Conservation (phyloP, 2,329 filamentous ascomycete genomes). For the Colletotrichum tabaci region DNA sequence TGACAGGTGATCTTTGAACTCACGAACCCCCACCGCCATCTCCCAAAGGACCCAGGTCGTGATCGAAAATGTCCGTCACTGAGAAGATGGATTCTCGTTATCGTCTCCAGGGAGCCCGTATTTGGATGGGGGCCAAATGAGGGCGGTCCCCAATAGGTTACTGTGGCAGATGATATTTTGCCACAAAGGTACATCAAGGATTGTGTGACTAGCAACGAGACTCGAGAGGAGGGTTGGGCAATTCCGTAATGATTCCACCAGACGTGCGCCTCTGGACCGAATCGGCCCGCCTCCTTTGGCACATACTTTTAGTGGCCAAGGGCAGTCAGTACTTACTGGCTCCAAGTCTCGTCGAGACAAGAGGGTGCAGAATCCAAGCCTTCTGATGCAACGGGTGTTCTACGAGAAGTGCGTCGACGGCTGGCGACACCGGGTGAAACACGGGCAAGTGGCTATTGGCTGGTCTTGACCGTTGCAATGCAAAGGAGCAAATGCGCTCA, state of each 20-base stretch:
- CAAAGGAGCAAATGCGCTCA: slow-evolving; percentile 20
- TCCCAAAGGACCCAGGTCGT: slow-evolving; percentile 25
- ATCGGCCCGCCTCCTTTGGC: slow-evolving; percentile 16
- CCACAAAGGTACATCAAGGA: slow-evolving; percentile 5
- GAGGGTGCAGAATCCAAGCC: neutral
- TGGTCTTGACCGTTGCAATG: slow-evolving; percentile 29
- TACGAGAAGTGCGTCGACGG: slow-evolving; percentile 5
- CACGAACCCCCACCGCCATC: slow-evolving; percentile 36
- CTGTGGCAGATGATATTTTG: slow-evolving; percentile 23
- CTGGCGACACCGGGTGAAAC: slow-evolving; percentile 29
- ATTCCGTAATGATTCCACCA: neutral
- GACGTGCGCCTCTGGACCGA: neutral
- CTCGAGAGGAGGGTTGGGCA: neutral
- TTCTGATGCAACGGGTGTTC: slow-evolving; percentile 3
- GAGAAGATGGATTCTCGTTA: slow-evolving; percentile 28
- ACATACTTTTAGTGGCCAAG: neutral
- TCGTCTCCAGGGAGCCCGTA: slow-evolving; percentile 18
- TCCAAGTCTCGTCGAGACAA: slow-evolving; percentile 12
- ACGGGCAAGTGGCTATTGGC: slow-evolving; percentile 25
- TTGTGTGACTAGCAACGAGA: slow-evolving; percentile 15
- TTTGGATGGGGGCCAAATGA: slow-evolving; percentile 38
- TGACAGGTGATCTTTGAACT: slow-evolving; percentile 14
- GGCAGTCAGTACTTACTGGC: neutral
- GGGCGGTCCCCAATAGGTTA: slow-evolving; percentile 11
- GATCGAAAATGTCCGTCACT: slow-evolving; percentile 37